Evolutionary conservation across 331 rosid genomes (phyloP).

Genomic region (Rosa hybrid): DNA sequence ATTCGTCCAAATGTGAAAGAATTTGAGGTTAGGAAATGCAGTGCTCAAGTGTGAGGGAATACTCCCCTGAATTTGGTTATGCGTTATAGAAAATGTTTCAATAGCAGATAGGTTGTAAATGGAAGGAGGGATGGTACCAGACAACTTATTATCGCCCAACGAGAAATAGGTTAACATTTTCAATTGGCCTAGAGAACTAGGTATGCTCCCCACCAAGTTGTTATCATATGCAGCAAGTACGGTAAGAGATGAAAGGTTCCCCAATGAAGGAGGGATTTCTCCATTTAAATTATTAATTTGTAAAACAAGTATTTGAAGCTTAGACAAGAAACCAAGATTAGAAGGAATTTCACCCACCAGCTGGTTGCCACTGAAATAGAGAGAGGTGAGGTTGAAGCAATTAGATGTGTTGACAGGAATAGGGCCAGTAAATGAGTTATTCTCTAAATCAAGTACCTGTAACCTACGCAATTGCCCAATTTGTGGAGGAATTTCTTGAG

Average conservation of each 20-base stretch:
- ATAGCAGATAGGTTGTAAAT: slow-evolving; percentile 13
- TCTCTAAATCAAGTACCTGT: not conserved
- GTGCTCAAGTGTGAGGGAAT: slow-evolving; percentile 8
- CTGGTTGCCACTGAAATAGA: not conserved
- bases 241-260: slow-evolving; percentile 20
- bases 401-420: slow-evolving; percentile 8
- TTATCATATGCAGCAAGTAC: not conserved
- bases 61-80: slow-evolving; percentile 1
- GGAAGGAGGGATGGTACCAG: slow-evolving; percentile 16
- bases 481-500: not conserved
- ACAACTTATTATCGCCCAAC: not conserved
- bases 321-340: not conserved
- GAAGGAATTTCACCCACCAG: slow-evolving; percentile 2
- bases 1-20: not conserved
- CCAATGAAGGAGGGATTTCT: slow-evolving; percentile 6
- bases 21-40: not conserved
- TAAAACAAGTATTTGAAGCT: not conserved
- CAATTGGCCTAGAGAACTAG: slow-evolving; percentile 10
- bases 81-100: not conserved
- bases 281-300: not conserved
- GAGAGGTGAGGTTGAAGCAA: not conserved
- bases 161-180: not conserved
- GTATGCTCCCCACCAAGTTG: slow-evolving; percentile 15
- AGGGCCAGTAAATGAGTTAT: slow-evolving; percentile 9
- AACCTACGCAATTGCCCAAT: slow-evolving; percentile 10